Evolutionary conservation across 306 rosid genomes (phyloP), one percentile per base, ranked within the genome.

Genomic region (Begonia loranthoides): DNA sequence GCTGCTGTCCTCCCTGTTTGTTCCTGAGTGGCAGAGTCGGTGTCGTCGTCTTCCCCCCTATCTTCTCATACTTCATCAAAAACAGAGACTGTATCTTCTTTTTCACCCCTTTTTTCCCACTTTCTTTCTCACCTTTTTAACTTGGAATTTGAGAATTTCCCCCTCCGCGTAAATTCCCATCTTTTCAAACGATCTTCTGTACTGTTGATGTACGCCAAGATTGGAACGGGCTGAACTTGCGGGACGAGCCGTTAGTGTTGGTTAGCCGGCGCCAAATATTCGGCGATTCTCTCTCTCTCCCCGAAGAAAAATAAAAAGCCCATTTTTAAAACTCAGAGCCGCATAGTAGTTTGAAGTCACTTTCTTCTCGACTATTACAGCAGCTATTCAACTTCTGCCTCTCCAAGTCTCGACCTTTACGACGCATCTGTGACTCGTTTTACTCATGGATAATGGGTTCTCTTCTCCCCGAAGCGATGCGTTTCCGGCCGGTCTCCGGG

Each of bases 401-500:
- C 16, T 28, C 36, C 36, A 28, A 28, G 36, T 28, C 36, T 33
- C 47, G 3, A 13, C 47, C 47, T 43, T 28, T 28, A 28, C 36
- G 36, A 7, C 36, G 4, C 36, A 41, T 40, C 56, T 38, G 40
- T 15, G 56, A 33, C 41, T 15, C 21, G 22, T 9, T 13, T 50
- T 15, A 49, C 40, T 50, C 49, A 90, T 90, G 99, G 95, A 90
- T 34, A 80, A 63, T 67, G 84, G 87, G 45, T 90, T 82, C 67
- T 65, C 92, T 70, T 82, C 92, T 50, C 77, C 95, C 3, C 55
- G 92, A 16, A 72, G 66, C 2, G 95, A 82, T 44, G 65, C 68
- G n/a, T 90, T 90, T 58, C 97, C 97, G 44, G 81, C 80, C 17
- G 97, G 97, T 36, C 78, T 90, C 22, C 67, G 97, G 41, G 95